Conservation (phyloP, 2,329 filamentous ascomycete species). For the Nothomitra cinnamomea region DNA sequence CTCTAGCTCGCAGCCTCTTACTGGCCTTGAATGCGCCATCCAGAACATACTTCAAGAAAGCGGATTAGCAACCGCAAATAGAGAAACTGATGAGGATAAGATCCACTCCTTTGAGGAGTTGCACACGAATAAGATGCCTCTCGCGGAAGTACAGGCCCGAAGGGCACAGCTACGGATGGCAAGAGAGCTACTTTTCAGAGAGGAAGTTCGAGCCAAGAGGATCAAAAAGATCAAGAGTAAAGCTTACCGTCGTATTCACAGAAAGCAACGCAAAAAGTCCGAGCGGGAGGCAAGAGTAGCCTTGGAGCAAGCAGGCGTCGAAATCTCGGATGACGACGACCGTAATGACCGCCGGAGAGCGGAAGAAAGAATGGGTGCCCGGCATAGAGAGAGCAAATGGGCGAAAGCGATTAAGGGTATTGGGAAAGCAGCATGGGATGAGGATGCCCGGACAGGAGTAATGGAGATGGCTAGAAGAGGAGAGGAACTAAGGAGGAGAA, state of each 20-base stretch:
- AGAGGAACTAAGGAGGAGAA: constrained; percentile 63
- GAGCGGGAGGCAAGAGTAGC: constrained; percentile 40
- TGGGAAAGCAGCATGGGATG: constrained; percentile 73
- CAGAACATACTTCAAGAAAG: constrained; percentile 81
- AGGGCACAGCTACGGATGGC: constrained; percentile 60
- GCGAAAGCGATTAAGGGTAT: constrained; percentile 68
- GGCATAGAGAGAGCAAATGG: constrained; percentile 83
- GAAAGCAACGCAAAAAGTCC: constrained; percentile 52
- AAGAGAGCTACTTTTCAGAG: constrained; percentile 72
- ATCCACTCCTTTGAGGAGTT: constrained; percentile 52
- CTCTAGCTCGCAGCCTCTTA: constrained; percentile 43
- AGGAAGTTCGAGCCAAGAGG: constrained; percentile 74
- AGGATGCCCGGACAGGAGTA: constrained; percentile 62
- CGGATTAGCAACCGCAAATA: constrained; percentile 46
- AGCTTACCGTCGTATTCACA: constrained; percentile 78
- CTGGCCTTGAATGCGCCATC: constrained; percentile 72
- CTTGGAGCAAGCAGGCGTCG: constrained; percentile 39
- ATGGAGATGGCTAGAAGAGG: constrained; percentile 68
- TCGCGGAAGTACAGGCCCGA: constrained; percentile 55
- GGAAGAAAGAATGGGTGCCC: constrained; percentile 67
- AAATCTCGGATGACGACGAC: constrained; percentile 45
- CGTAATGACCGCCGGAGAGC: constrained; percentile 57
- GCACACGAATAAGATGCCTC: constrained; percentile 53
- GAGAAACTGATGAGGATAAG: constrained; percentile 43
- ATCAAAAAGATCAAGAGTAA: constrained; percentile 99